phyloP scores from a whole-genome alignment of 345 rosid species.

The Heritiera fomes region DNA sequence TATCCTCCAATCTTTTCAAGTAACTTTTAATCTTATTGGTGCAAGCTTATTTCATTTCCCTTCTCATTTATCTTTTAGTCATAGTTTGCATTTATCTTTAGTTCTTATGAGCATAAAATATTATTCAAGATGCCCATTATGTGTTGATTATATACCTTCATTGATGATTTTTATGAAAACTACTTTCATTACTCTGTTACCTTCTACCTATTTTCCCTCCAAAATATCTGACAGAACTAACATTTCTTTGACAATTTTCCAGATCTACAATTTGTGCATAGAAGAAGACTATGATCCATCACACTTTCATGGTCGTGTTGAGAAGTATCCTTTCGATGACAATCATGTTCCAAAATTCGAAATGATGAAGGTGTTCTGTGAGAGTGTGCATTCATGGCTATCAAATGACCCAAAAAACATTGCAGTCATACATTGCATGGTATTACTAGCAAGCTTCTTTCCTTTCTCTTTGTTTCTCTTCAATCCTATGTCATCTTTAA shows the following conservation, averaged over 20 bases:
- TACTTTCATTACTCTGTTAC: not conserved
- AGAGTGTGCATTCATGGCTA: constrained; percentile 81
- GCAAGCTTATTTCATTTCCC: no score
- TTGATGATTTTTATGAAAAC: not conserved
- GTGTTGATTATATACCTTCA: not conserved
- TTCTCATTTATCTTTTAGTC: not conserved
- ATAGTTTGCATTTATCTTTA: not conserved
- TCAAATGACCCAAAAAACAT: constrained; percentile 66
- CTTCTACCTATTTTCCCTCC: not conserved
- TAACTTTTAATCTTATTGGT: no score
- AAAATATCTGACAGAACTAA: not conserved
- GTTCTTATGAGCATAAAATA: not conserved
- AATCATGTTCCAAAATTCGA: constrained; percentile 80
- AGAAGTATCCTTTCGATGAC: constrained; percentile 81
- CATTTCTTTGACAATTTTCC: constrained; percentile 1
- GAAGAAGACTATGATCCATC: constrained; percentile 70
- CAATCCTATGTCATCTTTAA: no score
- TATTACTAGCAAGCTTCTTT: no score
- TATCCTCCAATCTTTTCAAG: no score
- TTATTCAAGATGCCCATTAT: not conserved
- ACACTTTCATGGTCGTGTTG: constrained; percentile 79
- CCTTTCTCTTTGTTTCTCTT: no score
- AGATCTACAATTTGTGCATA: constrained; percentile 82
- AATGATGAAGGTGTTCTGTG: constrained; percentile 72
- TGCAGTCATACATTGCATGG: constrained; percentile 75